A percentile compares a stretch with the other conserved stretches of the same genome.
Evolutionary conservation across 1,139 yeast species (phyloP).

Genomic region (Pichia sp.): DNA sequence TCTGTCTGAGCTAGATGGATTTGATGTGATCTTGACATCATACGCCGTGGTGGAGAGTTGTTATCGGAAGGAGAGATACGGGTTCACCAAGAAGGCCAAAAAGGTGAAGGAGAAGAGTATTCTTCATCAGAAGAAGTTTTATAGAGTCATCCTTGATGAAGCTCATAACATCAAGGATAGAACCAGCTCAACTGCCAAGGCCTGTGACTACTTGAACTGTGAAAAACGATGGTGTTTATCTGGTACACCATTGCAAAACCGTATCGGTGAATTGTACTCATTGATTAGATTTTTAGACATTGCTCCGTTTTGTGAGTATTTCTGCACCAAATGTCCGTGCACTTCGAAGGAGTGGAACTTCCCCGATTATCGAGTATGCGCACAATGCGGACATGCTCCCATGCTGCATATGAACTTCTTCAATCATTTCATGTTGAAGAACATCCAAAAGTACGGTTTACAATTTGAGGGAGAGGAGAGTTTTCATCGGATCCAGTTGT

Average conservation of each 20-base stretch:
- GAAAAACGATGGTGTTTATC: constrained; percentile 84
- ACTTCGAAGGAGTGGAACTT: constrained; percentile 77
- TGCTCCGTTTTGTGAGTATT: constrained; percentile 83
- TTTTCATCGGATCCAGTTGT: constrained; percentile 67
- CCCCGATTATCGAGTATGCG: constrained; percentile 78
- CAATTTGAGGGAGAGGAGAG: constrained; percentile 77
- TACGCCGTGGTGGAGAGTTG: constrained; percentile 89
- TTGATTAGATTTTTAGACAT: constrained; percentile 77
- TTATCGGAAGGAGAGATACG: constrained; percentile 75
- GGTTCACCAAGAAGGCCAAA: constrained; percentile 70
- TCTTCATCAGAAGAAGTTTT: constrained; percentile 70
- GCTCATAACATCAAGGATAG: constrained; percentile 97
- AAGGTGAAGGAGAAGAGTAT: constrained; percentile 71
- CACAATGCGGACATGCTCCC: constrained; percentile 80
- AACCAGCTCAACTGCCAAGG: constrained; percentile 87
- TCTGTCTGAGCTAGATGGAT: constrained; percentile 51
- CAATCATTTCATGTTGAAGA: constrained; percentile 90
- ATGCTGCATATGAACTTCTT: constrained; percentile 94
- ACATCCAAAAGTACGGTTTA: constrained; percentile 79
- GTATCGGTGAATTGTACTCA: constrained; percentile 95
- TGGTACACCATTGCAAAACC: constrained; percentile 93
- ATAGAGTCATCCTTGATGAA: constrained; percentile 89
- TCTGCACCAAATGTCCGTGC: constrained; percentile 89
- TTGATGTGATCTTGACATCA: constrained; percentile 85
- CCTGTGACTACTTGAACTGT: constrained; percentile 71